Evolutionary conservation across 1,284 basidiomycete species (phyloP), one percentile per base, ranked within the genome.

Genomic region (Fomitiporia mediterranea): DNA sequence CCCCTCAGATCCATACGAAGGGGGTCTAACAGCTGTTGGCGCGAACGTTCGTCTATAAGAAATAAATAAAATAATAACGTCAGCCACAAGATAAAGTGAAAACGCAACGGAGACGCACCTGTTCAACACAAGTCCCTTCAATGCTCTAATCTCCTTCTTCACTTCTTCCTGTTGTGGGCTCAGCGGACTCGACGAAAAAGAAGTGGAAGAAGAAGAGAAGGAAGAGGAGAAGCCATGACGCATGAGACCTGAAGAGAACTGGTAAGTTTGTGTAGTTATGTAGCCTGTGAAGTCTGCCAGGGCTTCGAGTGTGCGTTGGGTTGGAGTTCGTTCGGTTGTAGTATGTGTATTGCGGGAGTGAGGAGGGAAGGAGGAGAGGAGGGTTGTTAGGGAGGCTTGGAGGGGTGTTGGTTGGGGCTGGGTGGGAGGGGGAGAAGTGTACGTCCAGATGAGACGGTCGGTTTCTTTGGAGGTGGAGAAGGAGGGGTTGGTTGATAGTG

Each of bases 91-190:
- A 30, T 19, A 23, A 3, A 1, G 7, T 25, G 40, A 9, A 21
- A 4, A 23, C 13, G 13, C 15, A 17, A 34, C 32, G 28, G 35
- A n/a, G 21, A 6, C 55, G n/a, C 23, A 56, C 82, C 84, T 69
- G 65, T 84, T 87, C 55, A 87, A 69, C 19, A 83, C 82, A 34
- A 86, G 72, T 5, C 84, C 83, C 64, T 86, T 87, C 64, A 87
- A 68, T 3, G 82, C 81, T 52, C 81, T 70, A 49, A 87, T 83
- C 64, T 87, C 84, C 62, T 77, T 74, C 58, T 76, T 74, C 35
- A 86, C 67, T 51, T 86, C 83, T 58, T 86, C 84, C 67, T 83
- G 82, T 47, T 76, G 74, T 11, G 79, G 74, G 46, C 62, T 58
- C 39, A 69, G 59, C 62, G 68, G 17, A 50, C 60, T 34, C 44